Conservation (phyloP, 768 basidiomycete genomes). For the Lentinula detonsa region DNA sequence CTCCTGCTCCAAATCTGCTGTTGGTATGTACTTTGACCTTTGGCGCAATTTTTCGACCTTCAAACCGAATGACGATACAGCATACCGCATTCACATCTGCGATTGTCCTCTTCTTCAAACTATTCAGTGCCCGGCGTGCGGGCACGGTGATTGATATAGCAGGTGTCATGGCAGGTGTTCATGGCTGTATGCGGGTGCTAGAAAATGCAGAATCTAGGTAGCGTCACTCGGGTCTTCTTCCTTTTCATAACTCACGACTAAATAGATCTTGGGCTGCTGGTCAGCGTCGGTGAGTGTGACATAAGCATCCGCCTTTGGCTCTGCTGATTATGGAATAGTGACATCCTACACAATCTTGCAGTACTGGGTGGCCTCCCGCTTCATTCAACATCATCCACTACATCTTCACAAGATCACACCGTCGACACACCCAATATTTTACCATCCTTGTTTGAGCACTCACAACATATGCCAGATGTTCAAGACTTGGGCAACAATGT, state of each 20-base stretch:
- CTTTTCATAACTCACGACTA: neutral
- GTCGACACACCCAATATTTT: neutral
- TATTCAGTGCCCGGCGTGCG: conserved; percentile 1
- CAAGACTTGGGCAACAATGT: neutral
- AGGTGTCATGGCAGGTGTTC: neutral
- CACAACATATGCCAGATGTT: neutral
- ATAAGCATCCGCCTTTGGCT: neutral
- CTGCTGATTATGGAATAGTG: neutral
- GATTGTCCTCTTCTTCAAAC: conserved; percentile 1
- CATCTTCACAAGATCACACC: neutral
- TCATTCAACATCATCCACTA: neutral
- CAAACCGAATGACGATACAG: neutral
- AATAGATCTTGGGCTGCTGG: neutral
- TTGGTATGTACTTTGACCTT: neutral
- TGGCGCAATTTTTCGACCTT: neutral
- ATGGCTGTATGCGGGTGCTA: neutral
- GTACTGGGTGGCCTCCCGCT: neutral
- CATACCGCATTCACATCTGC: conserved; percentile 2
- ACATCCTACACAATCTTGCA: neutral
- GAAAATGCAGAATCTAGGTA: conserved; percentile 4
- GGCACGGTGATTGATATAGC: neutral
- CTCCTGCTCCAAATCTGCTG: neutral
- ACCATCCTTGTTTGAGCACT: neutral
- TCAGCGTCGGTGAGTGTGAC: neutral
- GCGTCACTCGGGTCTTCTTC: neutral